phyloP scores from a whole-genome alignment of 192 early-diverging fungal species.

The Funneliformis mosseae region DNA sequence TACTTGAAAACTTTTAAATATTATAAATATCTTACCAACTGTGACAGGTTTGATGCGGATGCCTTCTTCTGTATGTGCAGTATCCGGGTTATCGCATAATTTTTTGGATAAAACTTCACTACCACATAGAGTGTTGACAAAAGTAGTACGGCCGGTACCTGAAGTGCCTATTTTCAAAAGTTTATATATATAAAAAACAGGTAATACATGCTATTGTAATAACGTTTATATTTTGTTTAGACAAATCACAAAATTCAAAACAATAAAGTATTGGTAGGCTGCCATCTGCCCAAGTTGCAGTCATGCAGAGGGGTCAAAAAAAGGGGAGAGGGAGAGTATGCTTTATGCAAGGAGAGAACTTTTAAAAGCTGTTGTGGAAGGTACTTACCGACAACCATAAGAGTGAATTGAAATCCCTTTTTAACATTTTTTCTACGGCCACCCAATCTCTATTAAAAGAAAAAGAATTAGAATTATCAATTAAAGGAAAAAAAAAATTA shows the following conservation, averaged over 20 bases:
- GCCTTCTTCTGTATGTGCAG: constrained; percentile 79
- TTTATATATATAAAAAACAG: background rate
- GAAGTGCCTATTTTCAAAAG: constrained; percentile 67
- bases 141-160: constrained; percentile 97
- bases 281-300: too few relatives aligned
- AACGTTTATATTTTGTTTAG: too few relatives aligned
- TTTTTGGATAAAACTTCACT: constrained; percentile 68
- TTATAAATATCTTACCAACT: constrained; percentile 59
- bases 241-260: too few relatives aligned
- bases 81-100: constrained; percentile 65
- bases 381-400: constrained; percentile 93
- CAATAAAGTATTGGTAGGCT: too few relatives aligned
- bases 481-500: background rate
- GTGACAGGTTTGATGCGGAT: constrained; percentile 88
- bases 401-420: constrained; percentile 94
- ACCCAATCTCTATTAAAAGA: constrained; percentile 21
- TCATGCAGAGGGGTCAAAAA: background rate
- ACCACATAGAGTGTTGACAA: constrained; percentile 98
- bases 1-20: background rate
- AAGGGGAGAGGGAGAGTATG: background rate
- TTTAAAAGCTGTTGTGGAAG: background rate
- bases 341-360: background rate
- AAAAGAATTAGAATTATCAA: background rate
- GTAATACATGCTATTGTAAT: too few relatives aligned
- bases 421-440: constrained; percentile 87